These are phyloP conservation scores for Chlamydomonas sphaeroides DNA, from an alignment of 139 green algal genomes.

Conservation along the genomic window DNA sequence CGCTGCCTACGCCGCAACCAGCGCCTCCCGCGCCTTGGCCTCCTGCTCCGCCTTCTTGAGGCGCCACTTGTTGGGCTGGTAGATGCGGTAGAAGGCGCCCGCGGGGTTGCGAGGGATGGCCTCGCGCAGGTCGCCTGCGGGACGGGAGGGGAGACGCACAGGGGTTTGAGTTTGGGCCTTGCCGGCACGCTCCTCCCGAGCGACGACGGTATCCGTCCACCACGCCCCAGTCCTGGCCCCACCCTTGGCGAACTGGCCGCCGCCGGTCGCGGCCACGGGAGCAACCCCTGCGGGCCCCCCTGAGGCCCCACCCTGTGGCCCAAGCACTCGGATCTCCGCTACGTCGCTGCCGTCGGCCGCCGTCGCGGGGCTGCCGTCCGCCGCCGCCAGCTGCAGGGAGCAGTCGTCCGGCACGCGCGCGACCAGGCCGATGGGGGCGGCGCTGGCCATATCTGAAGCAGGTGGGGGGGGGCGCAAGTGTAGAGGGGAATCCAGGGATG, in stretches of 20 bases:
- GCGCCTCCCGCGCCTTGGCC: too few species aligned
- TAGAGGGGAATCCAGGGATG: not conserved
- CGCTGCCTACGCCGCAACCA: too few species aligned
- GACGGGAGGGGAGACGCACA: too few species aligned
- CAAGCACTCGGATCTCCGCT: conserved; percentile 49
- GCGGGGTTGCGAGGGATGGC: conserved; percentile 59
- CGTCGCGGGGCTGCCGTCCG: not conserved
- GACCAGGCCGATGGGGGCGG: conserved; percentile 70
- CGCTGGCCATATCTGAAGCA: conserved; percentile 50
- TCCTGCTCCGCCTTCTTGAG: too few species aligned
- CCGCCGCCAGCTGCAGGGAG: conserved; percentile 49
- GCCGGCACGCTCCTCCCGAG: too few species aligned
- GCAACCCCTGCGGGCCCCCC: too few species aligned
- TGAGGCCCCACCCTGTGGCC: not conserved
- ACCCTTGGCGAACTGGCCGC: too few species aligned
- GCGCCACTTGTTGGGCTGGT: conserved; percentile 84
- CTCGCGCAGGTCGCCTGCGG: conserved; percentile 18
- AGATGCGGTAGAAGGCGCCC: conserved; percentile 71
- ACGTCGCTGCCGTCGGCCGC: conserved; percentile 56
- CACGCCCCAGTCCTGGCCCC: too few species aligned
- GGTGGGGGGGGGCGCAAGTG: not conserved
- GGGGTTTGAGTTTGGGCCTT: too few species aligned
- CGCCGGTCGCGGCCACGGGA: too few species aligned
- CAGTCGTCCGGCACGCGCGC: conserved; percentile 52
- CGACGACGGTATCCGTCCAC: too few species aligned